phyloP scores from a whole-genome alignment of 2,329 filamentous ascomycete genomes.

The Pestalotiopsis sp. region DNA sequence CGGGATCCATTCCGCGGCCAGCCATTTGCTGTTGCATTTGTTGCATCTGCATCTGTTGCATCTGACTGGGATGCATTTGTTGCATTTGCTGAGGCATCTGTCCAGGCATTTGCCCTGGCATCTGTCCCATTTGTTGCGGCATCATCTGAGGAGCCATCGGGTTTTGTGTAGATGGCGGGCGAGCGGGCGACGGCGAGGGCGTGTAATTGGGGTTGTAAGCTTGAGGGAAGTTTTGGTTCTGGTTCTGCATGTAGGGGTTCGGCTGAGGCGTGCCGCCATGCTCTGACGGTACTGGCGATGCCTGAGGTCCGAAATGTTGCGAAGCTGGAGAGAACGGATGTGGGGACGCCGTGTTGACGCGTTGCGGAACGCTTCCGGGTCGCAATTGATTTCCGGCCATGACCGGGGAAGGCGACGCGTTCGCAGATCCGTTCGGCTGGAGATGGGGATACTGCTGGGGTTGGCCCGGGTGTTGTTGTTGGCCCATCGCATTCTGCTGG shows the following conservation, averaged over 20 bases:
- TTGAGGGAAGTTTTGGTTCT: constrained; percentile 56
- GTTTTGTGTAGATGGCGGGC: constrained; percentile 58
- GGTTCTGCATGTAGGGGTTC: constrained; percentile 66
- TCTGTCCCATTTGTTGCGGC: constrained; percentile 48
- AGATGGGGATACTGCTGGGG: constrained; percentile 80
- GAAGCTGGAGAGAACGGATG: constrained; percentile 83
- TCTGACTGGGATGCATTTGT: constrained; percentile 39
- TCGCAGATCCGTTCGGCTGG: constrained; percentile 77
- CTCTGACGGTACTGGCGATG: constrained; percentile 77
- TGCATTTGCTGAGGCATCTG: constrained; percentile 38
- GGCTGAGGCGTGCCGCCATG: constrained; percentile 76
- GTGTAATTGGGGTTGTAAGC: constrained; percentile 63
- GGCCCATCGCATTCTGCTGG: constrained; percentile 65
- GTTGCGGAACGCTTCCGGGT: constrained; percentile 71
- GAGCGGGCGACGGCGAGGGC: constrained; percentile 56
- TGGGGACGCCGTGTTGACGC: constrained; percentile 89
- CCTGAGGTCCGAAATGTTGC: constrained; percentile 71
- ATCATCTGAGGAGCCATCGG: constrained; percentile 59
- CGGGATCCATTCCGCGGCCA: constrained; percentile 59
- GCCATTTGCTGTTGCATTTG: constrained; percentile 41
- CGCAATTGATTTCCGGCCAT: constrained; percentile 77
- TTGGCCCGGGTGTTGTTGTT: constrained; percentile 65
- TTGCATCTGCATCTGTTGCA: constrained; percentile 43
- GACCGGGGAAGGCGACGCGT: constrained; percentile 90
- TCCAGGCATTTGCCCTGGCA: constrained; percentile 39